A percentile compares a stretch with the other conserved stretches of the same genome.
Evolutionary conservation across 1,284 basidiomycete species (phyloP).

Genomic region (Marasmius sp.): DNA sequence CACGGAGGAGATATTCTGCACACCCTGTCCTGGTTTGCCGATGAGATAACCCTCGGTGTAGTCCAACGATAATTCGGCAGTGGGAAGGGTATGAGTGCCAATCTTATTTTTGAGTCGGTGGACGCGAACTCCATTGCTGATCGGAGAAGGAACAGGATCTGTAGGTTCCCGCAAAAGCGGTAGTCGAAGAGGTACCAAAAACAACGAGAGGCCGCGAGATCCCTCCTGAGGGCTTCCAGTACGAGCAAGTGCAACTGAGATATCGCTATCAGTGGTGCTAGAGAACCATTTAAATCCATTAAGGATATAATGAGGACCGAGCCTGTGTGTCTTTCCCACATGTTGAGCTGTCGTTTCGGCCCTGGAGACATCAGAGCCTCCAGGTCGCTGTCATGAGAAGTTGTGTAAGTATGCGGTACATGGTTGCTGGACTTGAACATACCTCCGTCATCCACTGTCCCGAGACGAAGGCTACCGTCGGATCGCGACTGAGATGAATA

Average conservation of each 20-base stretch:
- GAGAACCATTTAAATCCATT: conserved; percentile 86
- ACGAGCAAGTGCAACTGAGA: conserved; percentile 71
- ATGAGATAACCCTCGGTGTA: conserved; percentile 66
- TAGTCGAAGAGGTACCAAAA: conserved; percentile 63
- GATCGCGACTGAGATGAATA: conserved; percentile 59
- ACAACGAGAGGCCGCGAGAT: conserved; percentile 68
- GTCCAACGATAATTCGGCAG: conserved; percentile 72
- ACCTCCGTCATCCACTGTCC: conserved; percentile 88
- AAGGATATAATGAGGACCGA: conserved; percentile 56
- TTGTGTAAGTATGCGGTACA: conserved; percentile 2
- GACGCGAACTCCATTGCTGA: conserved; percentile 68
- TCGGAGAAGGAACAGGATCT: conserved; percentile 41
- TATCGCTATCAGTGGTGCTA: conserved; percentile 75
- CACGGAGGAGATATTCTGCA: conserved; percentile 68
- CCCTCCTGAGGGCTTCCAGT: conserved; percentile 55
- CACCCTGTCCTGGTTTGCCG: conserved; percentile 61
- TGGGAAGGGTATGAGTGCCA: conserved; percentile 75
- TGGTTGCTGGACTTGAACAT: conserved; percentile 6
- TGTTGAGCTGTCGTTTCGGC: conserved; percentile 67
- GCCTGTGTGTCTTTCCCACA: conserved; percentile 30
- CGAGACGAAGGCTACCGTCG: conserved; percentile 62
- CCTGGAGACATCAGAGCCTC: conserved; percentile 76
- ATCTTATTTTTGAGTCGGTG: conserved; percentile 82
- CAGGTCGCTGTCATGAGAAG: conserved; percentile 50
- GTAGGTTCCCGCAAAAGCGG: conserved; percentile 45